Percentiles rank a stretch among this genome's conserved stretches.
Evolutionary conservation across 2,329 filamentous ascomycete species (phyloP).

Genomic region (Gyromitra esculenta): DNA sequence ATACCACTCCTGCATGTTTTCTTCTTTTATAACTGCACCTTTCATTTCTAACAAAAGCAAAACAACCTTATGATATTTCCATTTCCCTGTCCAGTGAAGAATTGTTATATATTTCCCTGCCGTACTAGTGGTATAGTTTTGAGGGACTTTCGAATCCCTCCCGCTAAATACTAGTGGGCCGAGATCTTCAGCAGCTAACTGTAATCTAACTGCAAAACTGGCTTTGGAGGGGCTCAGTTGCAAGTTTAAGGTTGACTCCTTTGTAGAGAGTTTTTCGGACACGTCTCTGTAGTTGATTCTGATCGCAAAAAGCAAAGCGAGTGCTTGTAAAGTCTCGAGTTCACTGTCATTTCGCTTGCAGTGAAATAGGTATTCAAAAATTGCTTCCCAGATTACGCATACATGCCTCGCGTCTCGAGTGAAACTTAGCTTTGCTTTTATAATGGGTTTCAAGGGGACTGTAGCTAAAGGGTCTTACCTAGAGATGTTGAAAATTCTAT

Average conservation of each 20-base stretch:
- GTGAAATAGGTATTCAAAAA: conserved; percentile 13
- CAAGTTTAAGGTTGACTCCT: neutral
- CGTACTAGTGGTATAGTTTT: neutral
- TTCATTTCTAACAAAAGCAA: neutral
- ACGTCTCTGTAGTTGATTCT: neutral
- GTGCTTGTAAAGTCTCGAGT: neutral
- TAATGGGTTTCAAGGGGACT: neutral
- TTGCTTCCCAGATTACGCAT: conserved; percentile 8
- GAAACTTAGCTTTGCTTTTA: neutral
- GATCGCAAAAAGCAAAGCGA: conserved; percentile 21
- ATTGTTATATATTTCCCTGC: neutral
- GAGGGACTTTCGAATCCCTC: too few species aligned
- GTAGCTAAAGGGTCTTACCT: neutral
- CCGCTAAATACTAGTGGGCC: neutral
- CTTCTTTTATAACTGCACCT: neutral
- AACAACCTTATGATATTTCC: neutral
- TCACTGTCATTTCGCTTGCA: neutral
- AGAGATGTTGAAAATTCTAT: conserved; percentile 21
- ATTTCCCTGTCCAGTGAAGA: neutral
- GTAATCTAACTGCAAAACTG: neutral
- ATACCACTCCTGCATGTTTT: neutral
- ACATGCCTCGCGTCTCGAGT: conserved; percentile 13
- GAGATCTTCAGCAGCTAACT: neutral
- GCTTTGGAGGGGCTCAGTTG: neutral
- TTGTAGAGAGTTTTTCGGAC: neutral